These are phyloP conservation scores for Lathyrus sativus DNA, from an alignment of 306 rosid genomes.

Conservation along the genomic window DNA sequence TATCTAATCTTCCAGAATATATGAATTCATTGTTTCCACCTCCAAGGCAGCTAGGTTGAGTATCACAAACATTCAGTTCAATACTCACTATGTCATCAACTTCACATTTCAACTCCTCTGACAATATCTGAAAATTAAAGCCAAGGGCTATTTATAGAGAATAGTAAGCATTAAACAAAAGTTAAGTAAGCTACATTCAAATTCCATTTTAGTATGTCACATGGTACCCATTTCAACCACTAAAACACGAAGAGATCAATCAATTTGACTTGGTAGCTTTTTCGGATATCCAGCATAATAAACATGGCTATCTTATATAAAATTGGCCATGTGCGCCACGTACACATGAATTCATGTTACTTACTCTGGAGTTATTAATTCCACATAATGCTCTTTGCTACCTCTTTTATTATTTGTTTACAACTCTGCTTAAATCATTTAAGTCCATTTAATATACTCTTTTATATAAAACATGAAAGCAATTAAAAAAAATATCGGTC, in stretches of 20 bases:
- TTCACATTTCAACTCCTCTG: slow-evolving; percentile 77
- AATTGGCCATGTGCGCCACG: no score
- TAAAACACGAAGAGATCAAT: slow-evolving; percentile 26
- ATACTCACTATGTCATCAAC: slow-evolving; percentile 71
- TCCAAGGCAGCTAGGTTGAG: slow-evolving; percentile 98
- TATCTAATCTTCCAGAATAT: slow-evolving; percentile 96
- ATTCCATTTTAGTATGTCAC: slow-evolving; percentile 24
- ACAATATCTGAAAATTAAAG: slow-evolving; percentile 60
- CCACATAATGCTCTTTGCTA: neutral
- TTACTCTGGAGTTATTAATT: neutral
- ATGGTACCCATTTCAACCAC: slow-evolving; percentile 16
- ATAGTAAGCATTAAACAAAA: slow-evolving; percentile 29
- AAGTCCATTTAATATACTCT: neutral
- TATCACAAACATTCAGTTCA: slow-evolving; percentile 92
- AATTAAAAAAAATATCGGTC: neutral
- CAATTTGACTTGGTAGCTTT: slow-evolving; percentile 22
- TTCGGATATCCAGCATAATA: neutral
- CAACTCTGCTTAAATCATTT: neutral
- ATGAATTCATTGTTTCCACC: slow-evolving; percentile 92
- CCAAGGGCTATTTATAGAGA: slow-evolving; percentile 25
- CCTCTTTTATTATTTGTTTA: neutral
- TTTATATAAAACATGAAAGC: slow-evolving; percentile 1
- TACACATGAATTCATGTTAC: neutral
- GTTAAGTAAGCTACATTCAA: slow-evolving; percentile 25
- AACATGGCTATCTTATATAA: neutral